Evolutionary conservation across 208 protist species (phyloP), one percentile per base, ranked within the genome.

Genomic region (Trypanosoma rangeli): DNA sequence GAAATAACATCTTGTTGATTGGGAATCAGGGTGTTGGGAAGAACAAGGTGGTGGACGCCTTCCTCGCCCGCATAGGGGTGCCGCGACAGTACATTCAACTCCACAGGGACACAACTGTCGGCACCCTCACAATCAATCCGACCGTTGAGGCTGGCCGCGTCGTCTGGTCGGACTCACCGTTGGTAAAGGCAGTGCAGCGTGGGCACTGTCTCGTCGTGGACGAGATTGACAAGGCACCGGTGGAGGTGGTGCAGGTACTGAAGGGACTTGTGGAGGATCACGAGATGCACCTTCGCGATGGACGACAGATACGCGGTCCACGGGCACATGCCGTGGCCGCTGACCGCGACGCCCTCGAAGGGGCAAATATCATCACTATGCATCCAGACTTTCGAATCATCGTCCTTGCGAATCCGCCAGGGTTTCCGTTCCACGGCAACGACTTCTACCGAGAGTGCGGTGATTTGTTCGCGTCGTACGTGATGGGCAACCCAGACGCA

Each of bases 11-110:
- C 29, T 86, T 99, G 10, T 85, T 99, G 29, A 95, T 99, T 31
- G 97, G 97, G 56, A 97, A 97, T 64, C 97, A 99, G 64, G 91
- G 95, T 24, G 94, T 98, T 29, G 97, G 97, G 33, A 99, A 99
- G 80, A 99, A 99, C 83, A 98, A 98, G 77, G 82, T 98, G 53
- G 84, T 92, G 39, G 97, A 99, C 71, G 73, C 88, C 8, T 91
- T 98, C 63, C 80, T 98, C 4, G 71, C 92, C n/a, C 84, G 97
- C 1, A 71, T 98, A 22, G 63, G 74, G 37, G 66, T 87, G 24
- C 91, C 94, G 22, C 82, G 97, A 5, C 92, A 99, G 74, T 99
- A 99, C 75, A 89, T 98, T 48, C 97, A 99, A 74, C 93, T 98
- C 1, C 97, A 99, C 82, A 90, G 93, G 53, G 94, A 97, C 79